Percentiles rank a stretch among this genome's conserved stretches.
Evolutionary conservation across 2,329 filamentous ascomycete genomes (phyloP).

Genomic region (Paraphoma sp.): DNA sequence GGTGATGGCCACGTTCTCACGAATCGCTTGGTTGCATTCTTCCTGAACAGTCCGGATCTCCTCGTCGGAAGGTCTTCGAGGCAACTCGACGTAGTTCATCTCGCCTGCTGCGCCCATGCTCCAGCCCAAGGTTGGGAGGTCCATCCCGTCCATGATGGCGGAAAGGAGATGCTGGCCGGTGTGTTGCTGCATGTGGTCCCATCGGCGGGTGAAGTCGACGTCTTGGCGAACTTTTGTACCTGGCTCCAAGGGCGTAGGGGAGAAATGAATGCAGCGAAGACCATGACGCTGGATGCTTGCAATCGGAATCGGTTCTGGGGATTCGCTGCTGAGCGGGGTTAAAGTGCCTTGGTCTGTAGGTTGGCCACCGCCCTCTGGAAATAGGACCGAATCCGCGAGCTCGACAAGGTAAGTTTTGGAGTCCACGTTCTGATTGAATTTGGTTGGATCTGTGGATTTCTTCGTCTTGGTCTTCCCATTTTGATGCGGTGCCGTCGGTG

Average conservation of each 20-base stretch:
- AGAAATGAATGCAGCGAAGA: slow-evolving; percentile 73
- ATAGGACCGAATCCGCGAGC: slow-evolving; percentile 41
- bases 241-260: slow-evolving; percentile 89
- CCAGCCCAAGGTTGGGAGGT: slow-evolving; percentile 38
- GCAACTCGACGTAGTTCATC: slow-evolving; percentile 43
- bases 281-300: slow-evolving; percentile 46
- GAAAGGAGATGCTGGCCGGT: slow-evolving; percentile 45
- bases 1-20: slow-evolving; percentile 34
- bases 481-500: slow-evolving; percentile 22
- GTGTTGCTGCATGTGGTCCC: slow-evolving; percentile 46
- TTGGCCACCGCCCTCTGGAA: slow-evolving; percentile 44
- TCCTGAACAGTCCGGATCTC: slow-evolving; percentile 35
- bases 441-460: slow-evolving; percentile 32
- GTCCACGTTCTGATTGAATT: slow-evolving; percentile 15
- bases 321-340: slow-evolving; percentile 23
- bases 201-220: slow-evolving; percentile 37
- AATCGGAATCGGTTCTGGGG: slow-evolving; percentile 29
- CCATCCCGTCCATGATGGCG: slow-evolving; percentile 40
- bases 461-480: slow-evolving; percentile 34
- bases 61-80: slow-evolving; percentile 34
- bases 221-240: slow-evolving; percentile 52
- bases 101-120: slow-evolving; percentile 41
- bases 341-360: slow-evolving; percentile 40
- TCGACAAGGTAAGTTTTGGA: slow-evolving; percentile 38
- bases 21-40: slow-evolving; percentile 36